A percentile compares a stretch with the other conserved stretches of the same genome.
Conservation (phyloP, 164 flowering plant species). For the Sextonia rubra region DNA sequence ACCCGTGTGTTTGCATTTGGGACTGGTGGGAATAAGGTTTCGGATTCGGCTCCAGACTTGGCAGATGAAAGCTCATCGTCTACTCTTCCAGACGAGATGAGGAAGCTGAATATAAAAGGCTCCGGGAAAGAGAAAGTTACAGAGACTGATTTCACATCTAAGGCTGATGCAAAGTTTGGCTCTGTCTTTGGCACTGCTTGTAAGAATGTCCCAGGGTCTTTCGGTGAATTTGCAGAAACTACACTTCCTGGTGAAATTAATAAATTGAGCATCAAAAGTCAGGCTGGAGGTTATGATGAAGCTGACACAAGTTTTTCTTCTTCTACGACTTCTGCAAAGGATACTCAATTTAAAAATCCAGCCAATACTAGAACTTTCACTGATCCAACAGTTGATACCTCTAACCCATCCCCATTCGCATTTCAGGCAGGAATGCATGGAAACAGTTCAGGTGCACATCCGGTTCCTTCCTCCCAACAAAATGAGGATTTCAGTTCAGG, state of each 20-base stretch:
- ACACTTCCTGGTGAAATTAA: conserved; percentile 25
- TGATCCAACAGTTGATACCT: conserved; percentile 7
- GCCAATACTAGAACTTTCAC: conserved; percentile 8
- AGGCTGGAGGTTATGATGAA: conserved; percentile 3
- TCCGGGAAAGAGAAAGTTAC: conserved; percentile 13
- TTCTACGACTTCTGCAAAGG: conserved; percentile 14
- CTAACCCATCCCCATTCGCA: conserved; percentile 21
- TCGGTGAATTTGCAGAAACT: conserved; percentile 6
- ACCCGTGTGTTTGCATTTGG: conserved; percentile 19
- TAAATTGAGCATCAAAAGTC: conserved; percentile 28
- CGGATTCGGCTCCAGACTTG: not conserved
- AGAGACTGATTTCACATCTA: conserved; percentile 6
- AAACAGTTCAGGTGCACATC: conserved; percentile 11
- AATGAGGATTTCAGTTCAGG: conserved; percentile 12
- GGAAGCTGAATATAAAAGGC: conserved; percentile 31
- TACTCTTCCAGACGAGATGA: conserved; percentile 29
- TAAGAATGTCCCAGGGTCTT: conserved; percentile 9
- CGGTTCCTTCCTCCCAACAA: conserved; percentile 11
- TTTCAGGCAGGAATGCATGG: conserved; percentile 18
- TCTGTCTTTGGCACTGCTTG: conserved; percentile 18
- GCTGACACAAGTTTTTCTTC: conserved; percentile 8
- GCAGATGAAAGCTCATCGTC: not conserved
- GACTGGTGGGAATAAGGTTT: conserved; percentile 6
- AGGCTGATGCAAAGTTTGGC: conserved; percentile 3
- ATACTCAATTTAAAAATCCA: conserved; percentile 11